Evolutionary conservation across 2,329 filamentous ascomycete species (phyloP).

Genomic region (Sphaerulina populicola): DNA sequence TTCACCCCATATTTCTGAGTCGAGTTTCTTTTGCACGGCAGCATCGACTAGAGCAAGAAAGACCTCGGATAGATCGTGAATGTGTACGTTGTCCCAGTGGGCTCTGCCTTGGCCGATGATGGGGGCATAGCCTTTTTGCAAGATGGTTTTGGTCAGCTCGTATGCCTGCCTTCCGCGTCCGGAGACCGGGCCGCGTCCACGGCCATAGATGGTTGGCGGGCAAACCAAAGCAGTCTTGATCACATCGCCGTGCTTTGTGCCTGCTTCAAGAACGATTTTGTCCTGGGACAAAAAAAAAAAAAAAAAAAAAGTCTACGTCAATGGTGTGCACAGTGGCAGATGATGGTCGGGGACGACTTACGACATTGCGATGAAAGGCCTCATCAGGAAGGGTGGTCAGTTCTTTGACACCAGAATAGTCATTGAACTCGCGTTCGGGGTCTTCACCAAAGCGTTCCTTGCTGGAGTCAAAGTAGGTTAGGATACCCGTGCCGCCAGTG

Average conservation of each 20-base stretch:
- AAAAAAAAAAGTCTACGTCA: background rate
- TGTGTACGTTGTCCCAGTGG: constrained; percentile 50
- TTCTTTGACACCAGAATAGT: constrained; percentile 51
- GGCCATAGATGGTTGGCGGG: constrained; percentile 47
- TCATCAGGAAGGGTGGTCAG: constrained; percentile 47
- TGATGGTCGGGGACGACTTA: background rate
- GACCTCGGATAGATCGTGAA: constrained; percentile 51
- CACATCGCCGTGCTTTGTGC: constrained; percentile 37
- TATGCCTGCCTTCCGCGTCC: constrained; percentile 52
- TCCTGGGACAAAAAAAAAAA: no score
- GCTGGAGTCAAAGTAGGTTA: constrained; percentile 46
- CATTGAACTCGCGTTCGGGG: constrained; percentile 44
- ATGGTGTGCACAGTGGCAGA: background rate
- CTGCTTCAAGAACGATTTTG: constrained; percentile 53
- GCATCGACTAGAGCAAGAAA: constrained; percentile 45
- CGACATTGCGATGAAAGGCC: constrained; percentile 56
- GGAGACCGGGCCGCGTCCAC: constrained; percentile 47
- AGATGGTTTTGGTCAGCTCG: constrained; percentile 44
- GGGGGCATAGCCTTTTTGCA: constrained; percentile 48
- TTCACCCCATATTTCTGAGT: constrained; percentile 47
- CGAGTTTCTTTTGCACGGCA: constrained; percentile 27
- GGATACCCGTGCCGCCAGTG: constrained; percentile 50
- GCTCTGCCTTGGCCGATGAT: constrained; percentile 51
- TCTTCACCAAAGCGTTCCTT: constrained; percentile 42
- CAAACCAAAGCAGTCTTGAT: constrained; percentile 59